Percentiles rank a stretch among this genome's conserved stretches.
These are phyloP conservation scores for Fusarium euwallaceae DNA, from an alignment of 2,329 filamentous ascomycete species.

Conservation along the genomic window DNA sequence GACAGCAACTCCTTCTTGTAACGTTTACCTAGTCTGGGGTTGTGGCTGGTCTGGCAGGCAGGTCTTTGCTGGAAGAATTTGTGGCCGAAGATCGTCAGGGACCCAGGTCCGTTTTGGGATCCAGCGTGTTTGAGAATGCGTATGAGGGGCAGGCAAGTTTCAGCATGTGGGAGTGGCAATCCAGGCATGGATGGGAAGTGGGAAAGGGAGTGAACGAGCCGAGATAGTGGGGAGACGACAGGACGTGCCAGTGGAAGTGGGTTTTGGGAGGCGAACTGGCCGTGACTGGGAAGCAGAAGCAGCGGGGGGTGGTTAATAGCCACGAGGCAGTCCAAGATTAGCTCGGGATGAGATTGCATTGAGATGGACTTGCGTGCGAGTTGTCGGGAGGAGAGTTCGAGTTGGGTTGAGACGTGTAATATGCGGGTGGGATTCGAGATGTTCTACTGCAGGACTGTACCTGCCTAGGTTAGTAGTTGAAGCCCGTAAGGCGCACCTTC, in stretches of 20 bases:
- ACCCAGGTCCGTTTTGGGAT: conserved; percentile 32
- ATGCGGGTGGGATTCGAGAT: neutral
- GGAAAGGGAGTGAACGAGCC: conserved; percentile 20
- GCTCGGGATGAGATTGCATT: conserved; percentile 13
- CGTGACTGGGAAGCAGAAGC: conserved; percentile 13
- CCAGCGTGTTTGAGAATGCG: conserved; percentile 31
- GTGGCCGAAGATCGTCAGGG: conserved; percentile 42
- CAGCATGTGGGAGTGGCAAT: conserved; percentile 26
- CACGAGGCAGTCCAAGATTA: conserved; percentile 20
- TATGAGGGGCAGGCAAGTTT: conserved; percentile 41
- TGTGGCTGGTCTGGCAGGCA: conserved; percentile 5
- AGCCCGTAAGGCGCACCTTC: conserved; percentile 6
- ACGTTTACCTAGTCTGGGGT: neutral
- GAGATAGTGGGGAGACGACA: conserved; percentile 24
- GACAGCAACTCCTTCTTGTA: neutral
- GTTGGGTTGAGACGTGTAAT: neutral
- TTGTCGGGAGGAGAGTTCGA: neutral
- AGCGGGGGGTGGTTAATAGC: conserved; percentile 13
- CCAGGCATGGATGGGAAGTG: conserved; percentile 1
- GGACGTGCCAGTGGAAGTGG: conserved; percentile 32
- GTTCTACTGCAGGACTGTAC: neutral
- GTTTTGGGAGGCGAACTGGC: conserved; percentile 13
- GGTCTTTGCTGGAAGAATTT: conserved; percentile 30
- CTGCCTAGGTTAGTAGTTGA: conserved; percentile 1
- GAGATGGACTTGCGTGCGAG: conserved; percentile 23